A percentile compares a stretch with the other conserved stretches of the same genome.
phyloP scores from a whole-genome alignment of 305 asterid genomes.

The Solanum hybrid region DNA sequence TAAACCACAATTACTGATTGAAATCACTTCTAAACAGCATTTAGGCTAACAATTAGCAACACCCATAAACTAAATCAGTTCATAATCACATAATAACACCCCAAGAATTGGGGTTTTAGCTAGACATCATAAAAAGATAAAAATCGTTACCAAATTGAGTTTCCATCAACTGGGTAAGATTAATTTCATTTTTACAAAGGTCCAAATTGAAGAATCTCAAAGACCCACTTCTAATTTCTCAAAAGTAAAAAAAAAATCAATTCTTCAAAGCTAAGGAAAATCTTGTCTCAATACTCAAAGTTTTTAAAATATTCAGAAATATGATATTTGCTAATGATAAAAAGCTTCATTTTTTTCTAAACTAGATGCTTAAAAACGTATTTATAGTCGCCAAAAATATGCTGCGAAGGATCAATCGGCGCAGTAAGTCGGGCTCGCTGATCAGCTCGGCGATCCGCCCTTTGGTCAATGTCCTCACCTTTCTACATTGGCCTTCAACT shows the following conservation, averaged over 20 bases:
- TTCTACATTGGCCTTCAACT: not conserved
- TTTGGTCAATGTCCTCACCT: not conserved
- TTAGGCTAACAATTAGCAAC: not conserved
- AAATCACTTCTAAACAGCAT: not conserved
- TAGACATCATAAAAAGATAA: not conserved
- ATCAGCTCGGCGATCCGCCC: not conserved
- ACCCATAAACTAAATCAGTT: not conserved
- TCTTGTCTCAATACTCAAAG: not conserved
- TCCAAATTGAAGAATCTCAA: not conserved
- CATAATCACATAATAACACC: not conserved
- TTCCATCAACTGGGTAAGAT: not conserved
- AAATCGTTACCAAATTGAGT: not conserved
- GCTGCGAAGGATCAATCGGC: not conserved
- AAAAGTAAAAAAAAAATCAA: not conserved
- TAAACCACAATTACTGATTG: not conserved
- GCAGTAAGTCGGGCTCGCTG: not conserved
- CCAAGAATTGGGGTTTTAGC: not conserved
- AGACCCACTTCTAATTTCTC: not conserved
- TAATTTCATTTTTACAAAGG: not conserved
- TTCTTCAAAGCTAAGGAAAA: not conserved
- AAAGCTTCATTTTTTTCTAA: not conserved
- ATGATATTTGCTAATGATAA: not conserved
- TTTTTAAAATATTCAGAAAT: no score
- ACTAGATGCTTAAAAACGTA: not conserved
- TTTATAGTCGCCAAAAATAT: not conserved